Evolutionary conservation across 805 yeast genomes (phyloP).

Genomic region (Kodamaea fukazawae): DNA sequence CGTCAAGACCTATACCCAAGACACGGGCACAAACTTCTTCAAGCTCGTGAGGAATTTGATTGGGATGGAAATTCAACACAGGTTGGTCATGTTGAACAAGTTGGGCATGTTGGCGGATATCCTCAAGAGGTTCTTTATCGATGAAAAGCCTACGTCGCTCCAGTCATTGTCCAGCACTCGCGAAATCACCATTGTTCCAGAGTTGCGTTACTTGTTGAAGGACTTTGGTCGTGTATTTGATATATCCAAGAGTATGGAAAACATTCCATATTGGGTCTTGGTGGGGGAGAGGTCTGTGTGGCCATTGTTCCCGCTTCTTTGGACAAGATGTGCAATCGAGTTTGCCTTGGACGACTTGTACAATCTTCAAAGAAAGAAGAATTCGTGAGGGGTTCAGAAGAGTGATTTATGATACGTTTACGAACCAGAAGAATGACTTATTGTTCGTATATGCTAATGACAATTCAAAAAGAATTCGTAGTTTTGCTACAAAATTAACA

Average conservation of each 20-base stretch:
- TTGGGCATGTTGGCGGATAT: constrained; percentile 70
- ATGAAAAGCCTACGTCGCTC: constrained; percentile 74
- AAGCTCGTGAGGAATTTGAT: constrained; percentile 50
- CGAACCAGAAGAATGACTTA: not conserved
- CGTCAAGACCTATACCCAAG: constrained; percentile 31
- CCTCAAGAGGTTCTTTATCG: constrained; percentile 74
- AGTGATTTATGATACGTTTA: not conserved
- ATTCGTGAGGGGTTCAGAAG: too few species aligned
- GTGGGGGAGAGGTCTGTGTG: constrained; percentile 93
- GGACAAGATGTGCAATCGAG: constrained; percentile 89
- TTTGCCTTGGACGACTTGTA: constrained; percentile 79
- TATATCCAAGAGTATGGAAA: constrained; percentile 63
- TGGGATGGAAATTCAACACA: constrained; percentile 79
- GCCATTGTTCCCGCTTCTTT: constrained; percentile 81
- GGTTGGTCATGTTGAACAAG: constrained; percentile 76
- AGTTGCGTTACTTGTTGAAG: constrained; percentile 62
- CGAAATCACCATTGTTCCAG: constrained; percentile 90
- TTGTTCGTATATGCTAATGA: not conserved
- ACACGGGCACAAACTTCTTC: constrained; percentile 29
- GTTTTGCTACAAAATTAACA: too few species aligned
- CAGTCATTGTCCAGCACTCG: constrained; percentile 57
- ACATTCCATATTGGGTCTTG: constrained; percentile 82
- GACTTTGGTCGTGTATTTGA: constrained; percentile 79
- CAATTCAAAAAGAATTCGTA: too few species aligned
- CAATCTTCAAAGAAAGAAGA: constrained; percentile 38